Conservation (phyloP, 768 basidiomycete genomes). For the Wakefieldia striispora region DNA sequence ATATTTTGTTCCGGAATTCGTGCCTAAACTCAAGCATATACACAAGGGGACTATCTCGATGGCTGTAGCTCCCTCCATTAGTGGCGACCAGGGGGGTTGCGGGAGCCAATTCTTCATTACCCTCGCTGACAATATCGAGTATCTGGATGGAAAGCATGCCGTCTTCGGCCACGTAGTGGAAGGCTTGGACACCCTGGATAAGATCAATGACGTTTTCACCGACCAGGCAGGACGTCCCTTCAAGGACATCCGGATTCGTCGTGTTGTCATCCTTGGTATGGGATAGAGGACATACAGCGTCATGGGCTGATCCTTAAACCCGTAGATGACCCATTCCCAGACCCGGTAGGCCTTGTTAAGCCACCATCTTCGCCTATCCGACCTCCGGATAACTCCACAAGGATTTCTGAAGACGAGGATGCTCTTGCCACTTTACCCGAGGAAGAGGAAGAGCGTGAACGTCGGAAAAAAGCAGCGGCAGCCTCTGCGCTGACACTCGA, state of each 20-base stretch:
- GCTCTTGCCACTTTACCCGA: slow-evolving; percentile 78
- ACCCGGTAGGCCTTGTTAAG: slow-evolving; percentile 71
- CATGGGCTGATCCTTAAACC: slow-evolving; percentile 1
- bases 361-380: slow-evolving; percentile 76
- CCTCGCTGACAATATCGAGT: slow-evolving; percentile 85
- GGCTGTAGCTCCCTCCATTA: slow-evolving; percentile 87
- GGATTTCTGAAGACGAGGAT: slow-evolving; percentile 95
- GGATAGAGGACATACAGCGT: background rate
- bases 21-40: slow-evolving; percentile 80
- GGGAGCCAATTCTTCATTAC: slow-evolving; percentile 98
- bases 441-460: slow-evolving; percentile 77
- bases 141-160: slow-evolving; percentile 91
- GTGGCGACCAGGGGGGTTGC: slow-evolving; percentile 70
- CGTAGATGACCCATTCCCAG: slow-evolving; percentile 92
- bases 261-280: slow-evolving; percentile 91
- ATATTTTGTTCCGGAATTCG: slow-evolving; percentile 85
- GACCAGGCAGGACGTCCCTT: slow-evolving; percentile 89
- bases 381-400: slow-evolving; percentile 81
- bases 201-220: slow-evolving; percentile 87
- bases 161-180: slow-evolving; percentile 97
- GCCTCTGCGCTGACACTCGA: slow-evolving; percentile 96
- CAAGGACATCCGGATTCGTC: slow-evolving; percentile 92
- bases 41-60: slow-evolving; percentile 91
- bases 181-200: slow-evolving; percentile 87
- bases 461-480: slow-evolving; percentile 84